These are phyloP conservation scores for Didymella exigua DNA, from an alignment of 2,329 filamentous ascomycete species.

Conservation along the genomic window DNA sequence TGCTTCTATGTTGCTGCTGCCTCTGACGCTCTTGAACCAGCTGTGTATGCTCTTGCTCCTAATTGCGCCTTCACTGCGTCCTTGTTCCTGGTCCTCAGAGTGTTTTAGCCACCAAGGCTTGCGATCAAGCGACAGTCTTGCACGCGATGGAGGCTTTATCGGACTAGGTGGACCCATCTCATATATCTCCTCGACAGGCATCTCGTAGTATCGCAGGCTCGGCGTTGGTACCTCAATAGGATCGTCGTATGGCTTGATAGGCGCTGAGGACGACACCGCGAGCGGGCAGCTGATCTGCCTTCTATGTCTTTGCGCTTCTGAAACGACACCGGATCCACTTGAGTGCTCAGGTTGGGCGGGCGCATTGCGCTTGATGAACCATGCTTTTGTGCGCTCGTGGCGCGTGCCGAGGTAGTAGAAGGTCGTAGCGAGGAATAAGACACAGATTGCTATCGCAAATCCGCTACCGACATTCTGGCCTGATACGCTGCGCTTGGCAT, in stretches of 20 bases:
- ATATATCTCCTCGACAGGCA: slow-evolving; percentile 7
- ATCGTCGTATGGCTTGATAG: slow-evolving; percentile 5
- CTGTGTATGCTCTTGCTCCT: slow-evolving; percentile 3
- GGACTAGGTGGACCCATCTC: slow-evolving; percentile 16
- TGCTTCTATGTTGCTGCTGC: background rate
- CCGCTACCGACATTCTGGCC: slow-evolving; percentile 13
- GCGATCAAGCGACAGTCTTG: slow-evolving; percentile 8
- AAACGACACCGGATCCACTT: background rate
- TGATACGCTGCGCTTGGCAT: slow-evolving; percentile 1
- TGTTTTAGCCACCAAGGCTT: slow-evolving; percentile 9
- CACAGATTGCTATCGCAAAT: slow-evolving; percentile 17
- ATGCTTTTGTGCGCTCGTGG: slow-evolving; percentile 12
- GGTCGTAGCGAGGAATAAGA: slow-evolving; percentile 14
- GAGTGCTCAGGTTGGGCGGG: background rate
- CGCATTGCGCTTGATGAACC: slow-evolving; percentile 10
- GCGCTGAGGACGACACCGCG: slow-evolving; percentile 8
- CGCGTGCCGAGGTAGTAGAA: slow-evolving; percentile 21
- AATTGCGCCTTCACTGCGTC: background rate
- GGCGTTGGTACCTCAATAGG: slow-evolving; percentile 7
- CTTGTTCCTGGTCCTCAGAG: background rate
- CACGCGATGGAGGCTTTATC: background rate
- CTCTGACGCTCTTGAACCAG: slow-evolving; percentile 11
- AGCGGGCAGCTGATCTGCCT: slow-evolving; percentile 9
- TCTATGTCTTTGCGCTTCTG: background rate
- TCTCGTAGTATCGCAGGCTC: slow-evolving; percentile 8